Evolutionary conservation across 106 monocot species (phyloP).

Genomic region (Dendrobium officinale): DNA sequence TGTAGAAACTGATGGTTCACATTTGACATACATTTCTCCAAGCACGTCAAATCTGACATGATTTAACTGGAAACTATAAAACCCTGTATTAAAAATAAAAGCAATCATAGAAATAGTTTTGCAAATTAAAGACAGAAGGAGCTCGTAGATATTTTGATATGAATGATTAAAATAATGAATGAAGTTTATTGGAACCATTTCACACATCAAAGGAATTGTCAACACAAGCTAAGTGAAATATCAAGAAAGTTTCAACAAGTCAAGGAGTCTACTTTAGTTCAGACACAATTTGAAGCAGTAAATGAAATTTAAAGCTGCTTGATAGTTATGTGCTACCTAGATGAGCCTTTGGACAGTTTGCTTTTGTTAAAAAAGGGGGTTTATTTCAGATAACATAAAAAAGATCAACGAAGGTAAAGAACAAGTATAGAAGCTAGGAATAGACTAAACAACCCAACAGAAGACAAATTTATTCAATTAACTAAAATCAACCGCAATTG

Average conservation of each 20-base stretch:
- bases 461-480: not conserved
- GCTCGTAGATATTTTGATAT: not conserved
- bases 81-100: not conserved
- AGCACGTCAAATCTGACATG: not conserved
- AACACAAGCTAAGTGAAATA: not conserved
- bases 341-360: not conserved
- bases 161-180: not conserved
- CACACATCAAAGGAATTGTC: not conserved
- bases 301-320: not conserved
- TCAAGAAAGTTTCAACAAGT: not conserved
- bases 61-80: not conserved
- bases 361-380: not conserved
- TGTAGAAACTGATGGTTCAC: not conserved
- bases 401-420: not conserved
- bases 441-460: not conserved
- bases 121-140: not conserved
- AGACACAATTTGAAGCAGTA: not conserved
- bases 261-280: not conserved
- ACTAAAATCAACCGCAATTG: not conserved
- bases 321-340: not conserved
- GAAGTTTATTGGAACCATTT: not conserved
- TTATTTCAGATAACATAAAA: not conserved
- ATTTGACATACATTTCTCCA: not conserved
- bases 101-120: not conserved
- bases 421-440: not conserved